Conservation (phyloP, 2,329 filamentous ascomycete species). For the Ilyonectria robusta region DNA sequence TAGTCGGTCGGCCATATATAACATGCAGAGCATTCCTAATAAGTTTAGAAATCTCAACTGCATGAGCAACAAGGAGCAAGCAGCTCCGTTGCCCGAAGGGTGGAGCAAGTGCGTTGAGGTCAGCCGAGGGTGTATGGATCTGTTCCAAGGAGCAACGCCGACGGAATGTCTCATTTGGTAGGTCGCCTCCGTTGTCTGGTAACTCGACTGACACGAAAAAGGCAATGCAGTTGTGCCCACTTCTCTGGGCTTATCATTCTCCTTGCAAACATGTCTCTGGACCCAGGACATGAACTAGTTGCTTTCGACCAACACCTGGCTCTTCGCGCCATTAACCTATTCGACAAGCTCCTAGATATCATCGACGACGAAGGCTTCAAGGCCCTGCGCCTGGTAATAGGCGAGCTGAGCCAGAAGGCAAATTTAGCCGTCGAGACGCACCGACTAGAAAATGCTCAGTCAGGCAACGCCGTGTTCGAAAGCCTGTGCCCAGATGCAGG, state of each 20-base stretch:
- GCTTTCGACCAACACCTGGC: slow-evolving; percentile 49
- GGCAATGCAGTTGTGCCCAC: slow-evolving; percentile 50
- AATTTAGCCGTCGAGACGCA: slow-evolving; percentile 33
- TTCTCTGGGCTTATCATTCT: slow-evolving; percentile 54
- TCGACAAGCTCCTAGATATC: slow-evolving; percentile 44
- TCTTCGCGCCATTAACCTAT: slow-evolving; percentile 46
- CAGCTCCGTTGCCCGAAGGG: slow-evolving; percentile 44
- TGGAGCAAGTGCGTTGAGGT: slow-evolving; percentile 53
- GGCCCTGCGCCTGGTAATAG: slow-evolving; percentile 29
- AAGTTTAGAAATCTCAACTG: slow-evolving; percentile 6
- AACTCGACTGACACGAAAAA: slow-evolving; percentile 15
- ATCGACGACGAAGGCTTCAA: slow-evolving; percentile 38
- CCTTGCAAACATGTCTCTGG: slow-evolving; percentile 51
- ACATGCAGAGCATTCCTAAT: slow-evolving; percentile 25
- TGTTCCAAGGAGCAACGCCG: slow-evolving; percentile 49
- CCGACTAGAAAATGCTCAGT: slow-evolving; percentile 1
- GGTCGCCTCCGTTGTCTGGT: not conserved
- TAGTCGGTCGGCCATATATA: slow-evolving; percentile 44
- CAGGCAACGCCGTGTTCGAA: slow-evolving; percentile 15
- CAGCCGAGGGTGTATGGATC: slow-evolving; percentile 52
- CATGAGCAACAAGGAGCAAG: slow-evolving; percentile 7
- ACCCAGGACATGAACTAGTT: slow-evolving; percentile 45
- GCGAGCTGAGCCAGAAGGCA: slow-evolving; percentile 41
- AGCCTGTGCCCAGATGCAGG: not conserved
- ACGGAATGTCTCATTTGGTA: slow-evolving; percentile 54